These are phyloP conservation scores for Pythium coloratum DNA, from an alignment of 352 stramenopile genomes.

Conservation along the genomic window DNA sequence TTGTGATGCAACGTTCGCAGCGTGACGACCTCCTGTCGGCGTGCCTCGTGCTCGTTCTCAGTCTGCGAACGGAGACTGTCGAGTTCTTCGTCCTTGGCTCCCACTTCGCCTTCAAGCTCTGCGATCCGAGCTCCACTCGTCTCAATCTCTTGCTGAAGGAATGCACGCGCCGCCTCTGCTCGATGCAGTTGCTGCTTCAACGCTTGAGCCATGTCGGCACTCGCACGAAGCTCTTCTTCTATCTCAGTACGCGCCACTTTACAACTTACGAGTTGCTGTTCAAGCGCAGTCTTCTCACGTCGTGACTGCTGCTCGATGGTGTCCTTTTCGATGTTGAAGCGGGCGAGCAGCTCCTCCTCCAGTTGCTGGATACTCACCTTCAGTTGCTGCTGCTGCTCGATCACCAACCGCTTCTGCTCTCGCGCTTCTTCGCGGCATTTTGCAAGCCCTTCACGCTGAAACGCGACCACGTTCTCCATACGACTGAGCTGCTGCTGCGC, in stretches of 20 bases:
- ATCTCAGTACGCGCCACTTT: not conserved
- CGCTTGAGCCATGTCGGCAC: not conserved
- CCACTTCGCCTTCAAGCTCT: not conserved
- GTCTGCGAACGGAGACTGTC: not conserved
- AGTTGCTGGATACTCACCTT: not conserved
- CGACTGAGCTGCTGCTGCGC: not conserved
- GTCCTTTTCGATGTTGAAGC: not conserved
- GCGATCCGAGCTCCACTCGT: not conserved
- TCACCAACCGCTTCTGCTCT: not conserved
- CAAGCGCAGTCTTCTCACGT: not conserved
- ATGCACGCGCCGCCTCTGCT: not conserved
- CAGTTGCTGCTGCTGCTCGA: not conserved
- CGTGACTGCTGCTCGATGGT: not conserved
- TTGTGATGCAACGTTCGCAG: not conserved
- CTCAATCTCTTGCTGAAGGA: not conserved
- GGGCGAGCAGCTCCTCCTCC: not conserved
- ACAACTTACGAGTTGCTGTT: not conserved
- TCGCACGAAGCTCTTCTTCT: not conserved
- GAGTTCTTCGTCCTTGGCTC: not conserved
- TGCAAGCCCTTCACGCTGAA: not conserved
- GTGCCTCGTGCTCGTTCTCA: not conserved
- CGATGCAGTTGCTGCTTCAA: not conserved
- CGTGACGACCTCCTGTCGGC: not conserved
- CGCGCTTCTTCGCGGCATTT: not conserved
- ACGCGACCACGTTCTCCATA: not conserved